phyloP scores from a whole-genome alignment of 2,329 filamentous ascomycete genomes.

The Clonostachys chloroleuca region DNA sequence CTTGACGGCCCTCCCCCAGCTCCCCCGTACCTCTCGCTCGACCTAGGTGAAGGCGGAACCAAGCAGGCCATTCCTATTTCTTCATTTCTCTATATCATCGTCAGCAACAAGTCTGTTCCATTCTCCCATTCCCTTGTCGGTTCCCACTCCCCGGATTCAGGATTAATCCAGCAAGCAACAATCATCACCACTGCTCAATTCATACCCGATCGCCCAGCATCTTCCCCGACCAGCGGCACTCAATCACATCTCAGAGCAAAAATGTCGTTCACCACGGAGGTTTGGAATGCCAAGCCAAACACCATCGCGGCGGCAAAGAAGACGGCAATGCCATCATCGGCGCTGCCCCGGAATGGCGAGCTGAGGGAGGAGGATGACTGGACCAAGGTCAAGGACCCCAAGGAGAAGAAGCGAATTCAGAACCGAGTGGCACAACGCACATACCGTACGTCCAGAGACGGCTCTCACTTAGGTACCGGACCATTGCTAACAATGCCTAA shows the following conservation, averaged over 20 bases:
- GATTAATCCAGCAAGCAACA: too few species aligned
- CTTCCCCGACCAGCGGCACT: not conserved
- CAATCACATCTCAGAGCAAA: not conserved
- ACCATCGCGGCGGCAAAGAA: not conserved
- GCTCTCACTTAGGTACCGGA: not conserved
- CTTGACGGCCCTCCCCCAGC: too few species aligned
- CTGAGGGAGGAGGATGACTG: conserved; percentile 17
- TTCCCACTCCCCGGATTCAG: too few species aligned
- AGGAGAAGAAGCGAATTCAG: conserved; percentile 23
- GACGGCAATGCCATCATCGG: not conserved
- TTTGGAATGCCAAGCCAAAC: not conserved
- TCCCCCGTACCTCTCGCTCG: too few species aligned
- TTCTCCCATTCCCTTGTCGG: too few species aligned
- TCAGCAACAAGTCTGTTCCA: too few species aligned
- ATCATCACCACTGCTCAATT: too few species aligned
- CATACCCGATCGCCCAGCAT: not conserved
- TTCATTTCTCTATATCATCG: too few species aligned
- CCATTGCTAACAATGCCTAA: not conserved
- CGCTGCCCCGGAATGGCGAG: conserved; percentile 4
- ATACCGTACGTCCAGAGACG: conserved; percentile 14
- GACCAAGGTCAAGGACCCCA: conserved; percentile 18
- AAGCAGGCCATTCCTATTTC: too few species aligned
- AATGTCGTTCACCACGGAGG: conserved; percentile 1
- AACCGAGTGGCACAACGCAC: conserved; percentile 21
- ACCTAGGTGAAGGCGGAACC: too few species aligned